These are phyloP conservation scores for Hippophae gyantsensis DNA, from an alignment of 306 rosid species.

Conservation along the genomic window DNA sequence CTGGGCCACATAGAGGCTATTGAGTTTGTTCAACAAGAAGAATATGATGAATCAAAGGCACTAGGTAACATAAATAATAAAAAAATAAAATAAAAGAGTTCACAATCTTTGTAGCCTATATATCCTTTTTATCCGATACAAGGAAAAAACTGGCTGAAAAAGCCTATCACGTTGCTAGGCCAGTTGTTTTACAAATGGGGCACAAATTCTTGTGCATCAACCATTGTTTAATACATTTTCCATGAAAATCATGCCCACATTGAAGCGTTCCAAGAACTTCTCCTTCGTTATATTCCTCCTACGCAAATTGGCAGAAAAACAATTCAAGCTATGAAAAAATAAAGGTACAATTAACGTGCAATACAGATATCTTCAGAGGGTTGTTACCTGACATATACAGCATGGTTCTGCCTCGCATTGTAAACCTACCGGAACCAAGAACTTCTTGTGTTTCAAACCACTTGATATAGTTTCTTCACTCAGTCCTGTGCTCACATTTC, in stretches of 20 bases:
- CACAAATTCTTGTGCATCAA: constrained; percentile 79
- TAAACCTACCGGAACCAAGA: constrained; percentile 26
- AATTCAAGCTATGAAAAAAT: constrained; percentile 12
- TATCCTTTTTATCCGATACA: constrained; percentile 11
- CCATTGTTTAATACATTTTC: constrained; percentile 73
- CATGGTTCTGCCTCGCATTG: constrained; percentile 75
- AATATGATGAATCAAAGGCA: constrained; percentile 14
- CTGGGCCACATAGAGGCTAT: no score
- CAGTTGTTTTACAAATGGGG: constrained; percentile 90
- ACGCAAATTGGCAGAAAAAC: constrained; percentile 10
- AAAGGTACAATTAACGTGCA: neutral
- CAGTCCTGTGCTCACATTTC: constrained; percentile 86
- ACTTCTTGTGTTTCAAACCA: constrained; percentile 48
- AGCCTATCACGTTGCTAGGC: constrained; percentile 47
- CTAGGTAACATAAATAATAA: neutral
- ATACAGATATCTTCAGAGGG: neutral
- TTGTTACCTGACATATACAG: constrained; percentile 83
- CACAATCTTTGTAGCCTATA: constrained; percentile 9
- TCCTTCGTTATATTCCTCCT: constrained; percentile 72
- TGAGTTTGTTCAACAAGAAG: neutral
- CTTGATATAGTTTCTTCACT: constrained; percentile 55
- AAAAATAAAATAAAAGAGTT: neutral
- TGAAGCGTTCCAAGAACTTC: constrained; percentile 63
- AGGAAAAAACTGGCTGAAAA: constrained; percentile 21
- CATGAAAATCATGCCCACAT: constrained; percentile 85